Conservation (phyloP, 2,329 filamentous ascomycete genomes). For the Pseudogymnoascus sp. region DNA sequence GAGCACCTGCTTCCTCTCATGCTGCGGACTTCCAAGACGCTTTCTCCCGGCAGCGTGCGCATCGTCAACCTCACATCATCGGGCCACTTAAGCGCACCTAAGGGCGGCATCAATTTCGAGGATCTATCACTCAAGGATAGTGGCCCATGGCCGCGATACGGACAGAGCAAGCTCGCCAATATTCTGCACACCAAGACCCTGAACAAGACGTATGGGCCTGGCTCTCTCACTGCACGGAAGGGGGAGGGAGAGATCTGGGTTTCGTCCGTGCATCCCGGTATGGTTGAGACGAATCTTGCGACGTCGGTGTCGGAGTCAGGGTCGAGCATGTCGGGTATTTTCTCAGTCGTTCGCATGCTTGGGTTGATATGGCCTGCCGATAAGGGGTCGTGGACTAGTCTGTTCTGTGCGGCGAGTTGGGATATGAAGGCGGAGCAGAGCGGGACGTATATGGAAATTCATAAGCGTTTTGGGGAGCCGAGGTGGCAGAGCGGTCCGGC, state of each 20-base stretch:
- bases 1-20: slow-evolving; percentile 18
- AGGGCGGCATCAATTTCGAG: slow-evolving; percentile 18
- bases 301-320: slow-evolving; percentile 13
- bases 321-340: slow-evolving; percentile 12
- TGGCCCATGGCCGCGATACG: slow-evolving; percentile 33
- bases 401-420: slow-evolving; percentile 31
- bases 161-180: slow-evolving; percentile 39
- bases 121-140: slow-evolving; percentile 25
- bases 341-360: slow-evolving; percentile 17
- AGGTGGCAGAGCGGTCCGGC: slow-evolving; percentile 28
- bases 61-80: slow-evolving; percentile 20
- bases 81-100: slow-evolving; percentile 18
- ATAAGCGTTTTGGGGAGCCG: slow-evolving; percentile 25
- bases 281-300: slow-evolving; percentile 21
- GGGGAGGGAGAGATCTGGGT: slow-evolving; percentile 32
- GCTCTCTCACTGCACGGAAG: slow-evolving; percentile 21
- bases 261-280: slow-evolving; percentile 27
- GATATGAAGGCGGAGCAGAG: slow-evolving; percentile 32
- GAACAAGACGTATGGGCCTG: slow-evolving; percentile 28
- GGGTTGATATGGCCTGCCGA: slow-evolving; percentile 24
- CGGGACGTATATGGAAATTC: slow-evolving; percentile 29
- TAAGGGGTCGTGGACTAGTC: slow-evolving; percentile 29
- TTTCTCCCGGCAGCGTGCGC: slow-evolving; percentile 19
- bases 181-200: slow-evolving; percentile 34
- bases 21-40: slow-evolving; percentile 15